These are phyloP conservation scores for Hygrophoropsis aurantiaca DNA, from an alignment of 768 basidiomycete genomes.

Conservation along the genomic window DNA sequence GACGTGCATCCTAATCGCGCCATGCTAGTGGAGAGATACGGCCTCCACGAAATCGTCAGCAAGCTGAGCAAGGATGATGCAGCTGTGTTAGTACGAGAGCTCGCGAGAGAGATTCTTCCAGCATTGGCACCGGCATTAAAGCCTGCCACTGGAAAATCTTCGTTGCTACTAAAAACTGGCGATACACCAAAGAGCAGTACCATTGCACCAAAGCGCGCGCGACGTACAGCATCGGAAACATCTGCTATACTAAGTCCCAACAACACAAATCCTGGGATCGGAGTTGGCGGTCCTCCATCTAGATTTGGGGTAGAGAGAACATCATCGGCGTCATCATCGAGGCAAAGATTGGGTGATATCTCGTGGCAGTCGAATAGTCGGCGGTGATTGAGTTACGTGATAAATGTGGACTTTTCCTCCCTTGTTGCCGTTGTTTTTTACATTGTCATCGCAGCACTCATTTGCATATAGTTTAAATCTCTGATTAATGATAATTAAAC, in stretches of 20 bases:
- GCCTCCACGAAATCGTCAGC: slow-evolving; percentile 77
- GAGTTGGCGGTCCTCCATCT: slow-evolving; percentile 13
- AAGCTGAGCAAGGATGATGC: slow-evolving; percentile 81
- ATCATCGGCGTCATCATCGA: slow-evolving; percentile 38
- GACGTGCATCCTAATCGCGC: slow-evolving; percentile 88
- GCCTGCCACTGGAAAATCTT: slow-evolving; percentile 40
- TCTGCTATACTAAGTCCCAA: slow-evolving; percentile 33
- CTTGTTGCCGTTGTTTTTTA: slow-evolving; percentile 13
- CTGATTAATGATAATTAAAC: slow-evolving; percentile 21
- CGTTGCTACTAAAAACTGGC: slow-evolving; percentile 22
- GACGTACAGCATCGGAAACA: slow-evolving; percentile 73
- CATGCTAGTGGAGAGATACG: slow-evolving; percentile 79
- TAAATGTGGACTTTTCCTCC: slow-evolving; percentile 6
- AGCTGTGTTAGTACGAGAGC: slow-evolving; percentile 86
- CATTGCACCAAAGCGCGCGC: slow-evolving; percentile 63
- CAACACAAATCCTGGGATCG: slow-evolving; percentile 16
- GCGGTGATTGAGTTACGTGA: slow-evolving; percentile 19
- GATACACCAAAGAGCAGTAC: slow-evolving; percentile 38
- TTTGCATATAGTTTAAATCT: slow-evolving; percentile 26
- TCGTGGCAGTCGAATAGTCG: slow-evolving; percentile 46
- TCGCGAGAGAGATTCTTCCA: slow-evolving; percentile 84
- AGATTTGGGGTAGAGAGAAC: slow-evolving; percentile 35
- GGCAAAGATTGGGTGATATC: slow-evolving; percentile 64
- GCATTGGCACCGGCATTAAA: slow-evolving; percentile 70
- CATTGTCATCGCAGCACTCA: slow-evolving; percentile 28